Evolutionary conservation across 1,284 basidiomycete species (phyloP).

Genomic region (Malassezia yamatoensis): DNA sequence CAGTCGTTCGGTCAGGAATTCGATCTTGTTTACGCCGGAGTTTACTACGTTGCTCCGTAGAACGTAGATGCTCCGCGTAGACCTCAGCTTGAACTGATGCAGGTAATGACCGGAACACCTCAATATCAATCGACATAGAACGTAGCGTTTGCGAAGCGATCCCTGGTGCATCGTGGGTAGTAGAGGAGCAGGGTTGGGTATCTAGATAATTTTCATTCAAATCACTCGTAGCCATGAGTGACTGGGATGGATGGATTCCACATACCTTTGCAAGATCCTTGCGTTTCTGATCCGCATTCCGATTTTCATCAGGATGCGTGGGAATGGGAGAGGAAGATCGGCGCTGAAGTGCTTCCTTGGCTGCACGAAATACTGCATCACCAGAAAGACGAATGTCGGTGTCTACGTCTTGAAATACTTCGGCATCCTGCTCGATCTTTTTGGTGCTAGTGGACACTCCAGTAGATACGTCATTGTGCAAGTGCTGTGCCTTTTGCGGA

Average conservation of each 20-base stretch:
- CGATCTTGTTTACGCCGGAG: constrained; percentile 14
- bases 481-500: background rate
- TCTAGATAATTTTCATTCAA: too few relatives aligned
- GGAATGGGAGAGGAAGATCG: too few relatives aligned
- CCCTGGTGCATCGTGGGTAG: too few relatives aligned
- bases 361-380: too few relatives aligned
- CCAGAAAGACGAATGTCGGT: too few relatives aligned
- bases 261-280: background rate
- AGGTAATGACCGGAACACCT: constrained; percentile 34
- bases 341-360: too few relatives aligned
- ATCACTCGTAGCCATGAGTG: background rate
- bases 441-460: too few relatives aligned
- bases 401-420: too few relatives aligned
- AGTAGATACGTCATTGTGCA: background rate
- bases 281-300: background rate
- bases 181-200: too few relatives aligned
- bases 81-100: constrained; percentile 30
- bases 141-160: background rate
- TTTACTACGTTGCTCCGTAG: constrained; percentile 17
- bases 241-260: background rate
- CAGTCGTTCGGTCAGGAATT: constrained; percentile 18
- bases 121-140: constrained; percentile 26
- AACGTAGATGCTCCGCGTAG: constrained; percentile 17
- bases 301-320: too few relatives aligned
- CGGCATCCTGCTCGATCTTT: too few relatives aligned